Evolutionary conservation across 164 flowering plant species (phyloP), one percentile per base, ranked within the genome.

Genomic region (Houttuynia cordata): DNA sequence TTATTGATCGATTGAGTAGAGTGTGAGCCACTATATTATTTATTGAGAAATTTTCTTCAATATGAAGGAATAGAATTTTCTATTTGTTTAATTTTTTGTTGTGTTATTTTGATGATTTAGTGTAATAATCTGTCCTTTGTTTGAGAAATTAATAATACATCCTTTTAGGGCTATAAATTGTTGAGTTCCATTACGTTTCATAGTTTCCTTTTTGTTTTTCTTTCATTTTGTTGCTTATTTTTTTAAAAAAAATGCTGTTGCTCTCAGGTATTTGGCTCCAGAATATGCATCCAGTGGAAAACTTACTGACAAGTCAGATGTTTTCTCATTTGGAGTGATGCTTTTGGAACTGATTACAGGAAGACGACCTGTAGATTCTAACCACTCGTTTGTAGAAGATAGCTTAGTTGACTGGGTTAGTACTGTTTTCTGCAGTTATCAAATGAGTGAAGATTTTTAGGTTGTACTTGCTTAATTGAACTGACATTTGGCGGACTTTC

Each of bases 331-430:
- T 64, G 98, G 98, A 7, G 84, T 92, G 67, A 79, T 92, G 95
- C 92, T 92, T 64, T 70, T 92, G 64, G 98, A 92, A 74, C 71
- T 92, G 75, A 81, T 92, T 34, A 92, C 95, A 56, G 98, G 98
- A 24, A 86, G 84, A 13, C 72, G 86, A 34, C 96, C 98, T 51
- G 83, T 88, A 39, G 87, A 87, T 63, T 24, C 81, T 18, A 58
- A 65, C 45, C 69, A 79, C 10, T 18, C 83, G 45, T 83, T 8
- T 76, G 73, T 76, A 83, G 92, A 85, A 47, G 91, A 85, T 61
- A 88, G 92, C 69, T 80, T 88, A 73, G 96, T 88, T 0, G 95
- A 88, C 61, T 92, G 98, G 98, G 98, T 92, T 25, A 80, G 86
- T 77, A 10, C 23, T 53, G 59, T 24, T n/a, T 20, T 22, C 14